Percentiles rank a stretch among this genome's conserved stretches.
These are phyloP conservation scores for Sclerotinia minor DNA, from an alignment of 2,329 filamentous ascomycete genomes.

Conservation along the genomic window DNA sequence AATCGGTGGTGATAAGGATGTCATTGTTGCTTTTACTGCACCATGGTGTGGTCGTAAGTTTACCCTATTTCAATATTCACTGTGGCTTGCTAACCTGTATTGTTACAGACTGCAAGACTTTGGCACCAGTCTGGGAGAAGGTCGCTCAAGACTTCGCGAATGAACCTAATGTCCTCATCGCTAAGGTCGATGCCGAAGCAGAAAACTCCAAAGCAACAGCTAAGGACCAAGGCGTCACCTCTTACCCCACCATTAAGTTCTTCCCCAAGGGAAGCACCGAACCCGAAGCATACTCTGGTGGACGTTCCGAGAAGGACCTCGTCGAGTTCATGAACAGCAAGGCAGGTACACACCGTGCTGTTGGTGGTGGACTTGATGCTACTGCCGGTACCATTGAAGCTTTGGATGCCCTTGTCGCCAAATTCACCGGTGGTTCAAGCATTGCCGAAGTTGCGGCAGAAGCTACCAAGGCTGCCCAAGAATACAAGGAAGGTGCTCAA, in stretches of 20 bases:
- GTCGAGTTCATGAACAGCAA: slow-evolving; percentile 84
- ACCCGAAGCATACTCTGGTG: slow-evolving; percentile 69
- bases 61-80: neutral
- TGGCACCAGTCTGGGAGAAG: slow-evolving; percentile 88
- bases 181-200: slow-evolving; percentile 93
- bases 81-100: slow-evolving; percentile 26
- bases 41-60: slow-evolving; percentile 93
- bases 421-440: slow-evolving; percentile 62
- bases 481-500: slow-evolving; percentile 60
- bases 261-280: slow-evolving; percentile 83
- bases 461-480: slow-evolving; percentile 68
- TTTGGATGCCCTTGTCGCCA: slow-evolving; percentile 73
- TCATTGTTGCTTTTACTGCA: slow-evolving; percentile 94
- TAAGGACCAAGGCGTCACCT: slow-evolving; percentile 72
- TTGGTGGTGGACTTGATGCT: slow-evolving; percentile 76
- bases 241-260: slow-evolving; percentile 97
- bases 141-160: slow-evolving; percentile 77
- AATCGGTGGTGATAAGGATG: slow-evolving; percentile 83
- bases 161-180: slow-evolving; percentile 79
- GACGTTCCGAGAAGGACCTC: slow-evolving; percentile 73
- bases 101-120: slow-evolving; percentile 84
- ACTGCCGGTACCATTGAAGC: slow-evolving; percentile 79
- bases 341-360: slow-evolving; percentile 79
- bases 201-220: slow-evolving; percentile 80
- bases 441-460: slow-evolving; percentile 67